phyloP scores from a whole-genome alignment of 129 eudicot species.

The Flaveria robusta region DNA sequence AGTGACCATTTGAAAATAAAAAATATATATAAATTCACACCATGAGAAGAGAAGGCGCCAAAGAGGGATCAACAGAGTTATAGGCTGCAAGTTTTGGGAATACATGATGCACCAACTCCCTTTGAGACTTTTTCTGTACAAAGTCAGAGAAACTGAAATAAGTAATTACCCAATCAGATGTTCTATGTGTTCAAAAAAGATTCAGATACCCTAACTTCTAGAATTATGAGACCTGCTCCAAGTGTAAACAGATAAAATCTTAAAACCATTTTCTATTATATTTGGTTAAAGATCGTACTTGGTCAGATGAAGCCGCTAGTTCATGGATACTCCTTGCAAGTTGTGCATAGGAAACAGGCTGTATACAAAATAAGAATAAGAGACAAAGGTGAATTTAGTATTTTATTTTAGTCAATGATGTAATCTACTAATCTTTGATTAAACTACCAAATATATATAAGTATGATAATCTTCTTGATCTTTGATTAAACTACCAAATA shows the following conservation, averaged over 20 bases:
- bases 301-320: constrained; percentile 90
- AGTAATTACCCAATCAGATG: constrained; percentile 16
- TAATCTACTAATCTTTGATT: not conserved
- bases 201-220: not conserved
- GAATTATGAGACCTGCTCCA: not conserved
- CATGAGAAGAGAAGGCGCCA: constrained; percentile 93
- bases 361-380: constrained; percentile 13
- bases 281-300: constrained; percentile 45
- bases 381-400: constrained; percentile 7
- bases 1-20: not conserved
- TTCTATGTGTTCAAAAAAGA: not conserved
- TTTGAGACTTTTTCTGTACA: constrained; percentile 72
- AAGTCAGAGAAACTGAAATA: constrained; percentile 18
- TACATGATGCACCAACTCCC: constrained; percentile 74
- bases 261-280: not conserved
- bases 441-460: not conserved
- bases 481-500: not conserved
- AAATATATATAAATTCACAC: constrained; percentile 32
- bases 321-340: constrained; percentile 98
- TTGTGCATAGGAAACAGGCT: constrained; percentile 99
- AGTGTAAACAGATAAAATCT: no score
- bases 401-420: constrained; percentile 16
- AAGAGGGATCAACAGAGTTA: constrained; percentile 87
- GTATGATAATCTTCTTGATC: no score
- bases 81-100: constrained; percentile 94